Percentiles rank a stretch among this genome's conserved stretches.
These are phyloP conservation scores for Trichoderma koningiopsis DNA, from an alignment of 2,329 filamentous ascomycete genomes.

Conservation along the genomic window DNA sequence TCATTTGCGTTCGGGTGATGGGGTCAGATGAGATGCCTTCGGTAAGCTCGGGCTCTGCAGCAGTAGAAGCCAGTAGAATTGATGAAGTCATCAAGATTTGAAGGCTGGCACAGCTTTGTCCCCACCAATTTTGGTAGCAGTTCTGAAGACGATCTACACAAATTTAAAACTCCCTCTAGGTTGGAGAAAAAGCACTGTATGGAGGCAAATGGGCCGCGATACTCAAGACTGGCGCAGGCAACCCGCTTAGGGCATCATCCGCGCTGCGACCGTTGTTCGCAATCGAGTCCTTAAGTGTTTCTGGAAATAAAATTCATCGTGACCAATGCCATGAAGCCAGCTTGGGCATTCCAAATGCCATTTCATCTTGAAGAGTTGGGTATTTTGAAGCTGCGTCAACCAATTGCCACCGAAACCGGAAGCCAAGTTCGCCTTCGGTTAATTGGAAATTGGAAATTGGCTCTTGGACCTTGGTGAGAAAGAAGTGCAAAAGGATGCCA, in stretches of 20 bases:
- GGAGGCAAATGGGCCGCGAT: conserved; percentile 14
- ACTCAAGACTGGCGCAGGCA: not conserved
- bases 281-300: not conserved
- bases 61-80: conserved; percentile 7
- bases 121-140: not conserved
- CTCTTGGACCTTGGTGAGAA: conserved; percentile 12
- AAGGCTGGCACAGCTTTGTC: not conserved
- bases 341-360: not conserved
- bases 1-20: not conserved
- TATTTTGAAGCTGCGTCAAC: not conserved
- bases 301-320: not conserved
- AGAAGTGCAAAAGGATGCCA: conserved; percentile 5
- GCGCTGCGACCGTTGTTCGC: not conserved
- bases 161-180: not conserved
- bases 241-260: not conserved
- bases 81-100: conserved; percentile 3
- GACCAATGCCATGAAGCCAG: not conserved
- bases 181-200: conserved; percentile 7
- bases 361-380: no score
- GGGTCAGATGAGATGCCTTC: conserved; percentile 9
- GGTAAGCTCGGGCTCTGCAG: conserved; percentile 5
- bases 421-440: conserved; percentile 13
- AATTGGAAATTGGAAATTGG: conserved; percentile 15
- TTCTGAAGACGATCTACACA: not conserved
- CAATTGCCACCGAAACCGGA: conserved; percentile 10